Percentiles rank a stretch among this genome's conserved stretches.
Evolutionary conservation across 2,329 filamentous ascomycete species (phyloP).

Genomic region (Eutypa lata): DNA sequence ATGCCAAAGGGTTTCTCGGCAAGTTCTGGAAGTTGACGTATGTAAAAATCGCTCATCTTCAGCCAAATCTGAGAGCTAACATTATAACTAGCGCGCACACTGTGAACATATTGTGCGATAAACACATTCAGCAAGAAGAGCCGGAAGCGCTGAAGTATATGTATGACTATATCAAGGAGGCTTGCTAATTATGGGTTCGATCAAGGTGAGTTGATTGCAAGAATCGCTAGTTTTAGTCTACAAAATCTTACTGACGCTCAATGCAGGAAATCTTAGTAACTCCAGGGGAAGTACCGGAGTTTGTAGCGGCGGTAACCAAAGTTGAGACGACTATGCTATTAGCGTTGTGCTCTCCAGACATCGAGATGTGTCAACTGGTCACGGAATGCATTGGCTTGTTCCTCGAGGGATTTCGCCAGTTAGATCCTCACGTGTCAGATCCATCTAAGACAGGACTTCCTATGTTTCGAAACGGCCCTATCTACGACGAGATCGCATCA

Average conservation of each 20-base stretch:
- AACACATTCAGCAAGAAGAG: slow-evolving; percentile 40
- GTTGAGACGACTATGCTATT: slow-evolving; percentile 62
- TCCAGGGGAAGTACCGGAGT: slow-evolving; percentile 52
- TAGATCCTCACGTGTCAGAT: slow-evolving; percentile 46
- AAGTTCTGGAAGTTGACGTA: slow-evolving; percentile 55
- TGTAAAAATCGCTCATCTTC: slow-evolving; percentile 11
- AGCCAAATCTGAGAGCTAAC: not conserved
- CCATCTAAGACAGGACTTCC: slow-evolving; percentile 48
- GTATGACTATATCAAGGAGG: slow-evolving; percentile 56
- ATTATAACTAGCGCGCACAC: slow-evolving; percentile 36
- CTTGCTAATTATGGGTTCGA: slow-evolving; percentile 47
- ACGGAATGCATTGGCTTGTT: slow-evolving; percentile 60
- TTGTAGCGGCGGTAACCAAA: slow-evolving; percentile 49
- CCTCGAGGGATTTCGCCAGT: slow-evolving; percentile 57
- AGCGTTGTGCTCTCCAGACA: slow-evolving; percentile 62
- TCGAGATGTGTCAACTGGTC: slow-evolving; percentile 63
- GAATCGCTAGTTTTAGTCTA: no score
- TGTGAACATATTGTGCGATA: slow-evolving; percentile 48
- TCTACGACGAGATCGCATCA: slow-evolving; percentile 61
- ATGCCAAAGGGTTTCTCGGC: slow-evolving; percentile 35
- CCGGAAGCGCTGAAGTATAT: slow-evolving; percentile 45
- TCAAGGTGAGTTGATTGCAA: slow-evolving; percentile 48
- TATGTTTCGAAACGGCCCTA: slow-evolving; percentile 57
- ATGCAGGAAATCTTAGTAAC: slow-evolving; percentile 57
- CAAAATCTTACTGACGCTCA: no score